Evolutionary conservation across 2,329 filamentous ascomycete species (phyloP), one percentile per base, ranked within the genome.

Genomic region (Rhexocercosporidium sp.): DNA sequence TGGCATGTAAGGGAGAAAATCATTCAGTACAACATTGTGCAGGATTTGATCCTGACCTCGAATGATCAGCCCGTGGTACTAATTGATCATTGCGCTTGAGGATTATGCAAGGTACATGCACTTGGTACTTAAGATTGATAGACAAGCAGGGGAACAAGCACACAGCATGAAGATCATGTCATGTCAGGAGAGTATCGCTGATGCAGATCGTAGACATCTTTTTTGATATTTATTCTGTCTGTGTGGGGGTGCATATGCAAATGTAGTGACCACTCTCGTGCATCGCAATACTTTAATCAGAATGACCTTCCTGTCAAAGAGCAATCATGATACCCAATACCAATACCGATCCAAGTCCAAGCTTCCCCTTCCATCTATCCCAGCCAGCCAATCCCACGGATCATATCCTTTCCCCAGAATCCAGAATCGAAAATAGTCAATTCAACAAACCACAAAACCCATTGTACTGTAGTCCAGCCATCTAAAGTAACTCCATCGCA

Each of bases 401-500:
- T 57, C 11, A n/a, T 20, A 57, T 57, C 14, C 18, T 18, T 16
- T 27, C 25, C 25, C 27, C 49, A 53, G 27, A 56, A 56, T 22
- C 59, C 59, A 60, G 41, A 61, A 49, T 61, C 44, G 41, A 61
- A 61, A 22, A n/a, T 16, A 16, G n/a, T 25, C 27, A 46, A 27
- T 59, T 22, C 56, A 44, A 41, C 47, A 1, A 20, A 2, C 27
- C 6, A 39, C 20, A 39, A 44, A 44, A 37, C 1, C 53, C n/a
- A 16, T 25, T 57, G 54, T 57, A 39, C 54, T 37, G 31, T 57
- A 39, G 20, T 57, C 49, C 59, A 57, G 49, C 59, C 59, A 56
- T 66, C 64, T 66, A 66, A 57, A 59, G 27, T 53, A 62, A 66
- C 57, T 56, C 64, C 59, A 37, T 59, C 25, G 59, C 59, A 62